Evolutionary conservation across 228 moss, liverwort and hornwort genomes (phyloP).

Genomic region (Sphagnum magellanicum): DNA sequence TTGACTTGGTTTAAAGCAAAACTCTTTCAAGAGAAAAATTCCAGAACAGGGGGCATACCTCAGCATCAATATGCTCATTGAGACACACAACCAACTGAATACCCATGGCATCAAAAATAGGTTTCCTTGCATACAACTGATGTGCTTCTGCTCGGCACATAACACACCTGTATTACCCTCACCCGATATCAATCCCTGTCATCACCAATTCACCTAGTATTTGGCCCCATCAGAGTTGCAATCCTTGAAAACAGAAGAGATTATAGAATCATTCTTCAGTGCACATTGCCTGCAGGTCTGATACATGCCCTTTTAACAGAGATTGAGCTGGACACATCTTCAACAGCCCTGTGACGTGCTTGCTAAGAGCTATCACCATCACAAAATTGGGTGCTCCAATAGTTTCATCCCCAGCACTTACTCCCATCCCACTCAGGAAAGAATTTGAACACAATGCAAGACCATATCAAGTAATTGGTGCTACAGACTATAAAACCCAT

Average conservation of each 20-base stretch:
- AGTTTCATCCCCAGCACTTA: no score
- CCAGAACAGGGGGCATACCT: conserved; percentile 28
- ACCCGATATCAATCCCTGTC: not conserved
- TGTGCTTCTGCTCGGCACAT: conserved; percentile 99
- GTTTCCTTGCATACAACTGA: conserved; percentile 75
- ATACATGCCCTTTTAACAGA: not conserved
- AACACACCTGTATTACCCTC: conserved; percentile 54
- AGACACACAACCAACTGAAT: conserved; percentile 78
- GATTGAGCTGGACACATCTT: not conserved
- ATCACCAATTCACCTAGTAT: no score
- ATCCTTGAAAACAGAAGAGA: not conserved
- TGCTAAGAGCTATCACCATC: not conserved
- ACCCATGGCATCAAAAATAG: conserved; percentile 85
- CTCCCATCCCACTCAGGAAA: no score
- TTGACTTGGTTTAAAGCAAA: not conserved
- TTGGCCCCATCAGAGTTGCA: not conserved
- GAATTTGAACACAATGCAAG: not conserved
- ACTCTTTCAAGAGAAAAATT: not conserved
- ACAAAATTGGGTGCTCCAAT: no score
- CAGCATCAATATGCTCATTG: conserved; percentile 69
- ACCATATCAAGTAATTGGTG: not conserved
- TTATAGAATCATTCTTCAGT: not conserved
- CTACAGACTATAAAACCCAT: no score
- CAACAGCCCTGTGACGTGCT: not conserved
- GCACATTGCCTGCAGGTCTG: not conserved